Evolutionary conservation across 441 rosid genomes (phyloP).

Genomic region (Croton laevigatus): DNA sequence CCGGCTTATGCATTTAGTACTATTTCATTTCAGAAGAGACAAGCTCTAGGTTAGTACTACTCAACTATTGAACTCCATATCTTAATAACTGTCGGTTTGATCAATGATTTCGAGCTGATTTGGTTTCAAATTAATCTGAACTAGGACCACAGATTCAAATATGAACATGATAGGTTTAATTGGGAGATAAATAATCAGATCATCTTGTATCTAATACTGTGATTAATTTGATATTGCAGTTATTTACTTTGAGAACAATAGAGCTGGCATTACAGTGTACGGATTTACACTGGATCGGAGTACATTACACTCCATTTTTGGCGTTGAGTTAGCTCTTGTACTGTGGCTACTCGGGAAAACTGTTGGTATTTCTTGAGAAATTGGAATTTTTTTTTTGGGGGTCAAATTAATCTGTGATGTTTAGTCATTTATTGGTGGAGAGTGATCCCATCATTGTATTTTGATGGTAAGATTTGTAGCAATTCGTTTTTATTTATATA

Average conservation of each 20-base stretch:
- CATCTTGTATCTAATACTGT: too few relatives aligned
- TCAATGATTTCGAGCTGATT: too few relatives aligned
- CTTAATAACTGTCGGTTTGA: too few relatives aligned
- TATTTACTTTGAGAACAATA: slow-evolving; percentile 80
- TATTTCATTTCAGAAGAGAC: slow-evolving; percentile 83
- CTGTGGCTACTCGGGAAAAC: slow-evolving; percentile 91
- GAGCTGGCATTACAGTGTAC: slow-evolving; percentile 76
- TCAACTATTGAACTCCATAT: too few relatives aligned
- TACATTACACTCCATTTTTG: slow-evolving; percentile 73
- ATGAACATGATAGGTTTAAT: too few relatives aligned
- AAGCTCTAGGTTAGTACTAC: slow-evolving; percentile 63
- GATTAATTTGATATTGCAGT: slow-evolving; percentile 39
- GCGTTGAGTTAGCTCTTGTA: slow-evolving; percentile 75
- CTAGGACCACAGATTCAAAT: too few relatives aligned
- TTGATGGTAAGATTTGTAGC: background rate
- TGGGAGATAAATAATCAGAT: too few relatives aligned
- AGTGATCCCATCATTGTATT: background rate
- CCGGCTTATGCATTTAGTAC: slow-evolving; percentile 75
- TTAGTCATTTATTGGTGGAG: background rate
- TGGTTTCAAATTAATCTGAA: too few relatives aligned
- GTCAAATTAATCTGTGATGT: too few relatives aligned
- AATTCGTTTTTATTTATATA: background rate
- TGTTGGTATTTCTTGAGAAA: slow-evolving; percentile 52
- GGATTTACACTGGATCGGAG: slow-evolving; percentile 71
- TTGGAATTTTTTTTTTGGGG: background rate